Base-by-base conservation (phyloP, 805 yeast species). In the Geotrichum ghanense region DNA sequence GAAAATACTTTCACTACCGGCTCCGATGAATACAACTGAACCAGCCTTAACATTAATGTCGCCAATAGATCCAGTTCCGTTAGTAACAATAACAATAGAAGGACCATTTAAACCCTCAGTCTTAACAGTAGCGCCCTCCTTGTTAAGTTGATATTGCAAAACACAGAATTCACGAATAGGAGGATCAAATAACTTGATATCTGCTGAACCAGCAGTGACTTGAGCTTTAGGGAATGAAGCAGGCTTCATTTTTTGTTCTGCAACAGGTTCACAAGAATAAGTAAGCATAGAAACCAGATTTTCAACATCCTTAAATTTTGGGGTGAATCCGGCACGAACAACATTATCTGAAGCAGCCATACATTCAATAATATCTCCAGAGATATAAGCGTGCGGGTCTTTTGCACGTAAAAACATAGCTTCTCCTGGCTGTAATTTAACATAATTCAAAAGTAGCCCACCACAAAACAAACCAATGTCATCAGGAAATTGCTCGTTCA, bases 321-420 rank as follows among this genome's bases (percentile, higher is more conserved):
- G 98, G n/a, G 99, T 92, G 73, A 92, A 92, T 12, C 98, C 99
- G 3, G 97, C 95, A 65, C 99, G 79, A 44, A 92, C 97, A 48
- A 92, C 99, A 59, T 92, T 92, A 65, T 92, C 99, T 37, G 94
- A 82, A 6, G 98, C 97, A 40, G 98, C 98, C 99, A 92, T 92
- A 72, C 98, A 92, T 71, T 92, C 99, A 60, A 92, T 89, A 56
- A 92, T 92, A 65, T 92, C 97, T 54, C 99, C 99, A 47, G 82
- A 75, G 51, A 92, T 90, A 67, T 92, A 92, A 26, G 98, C 98
- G 66, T 92, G 99, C 22, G 97, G 97, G 66, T 89, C 97, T 68
- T 87, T 86, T 41, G 98, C 97, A 61, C 86, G 87, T 63, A 92
- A 73, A 62, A 89, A 92, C 81, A 92, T 88, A 48, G 97, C 97